Conservation (phyloP, 352 stramenopile genomes). For the Blastocystis sp. region DNA sequence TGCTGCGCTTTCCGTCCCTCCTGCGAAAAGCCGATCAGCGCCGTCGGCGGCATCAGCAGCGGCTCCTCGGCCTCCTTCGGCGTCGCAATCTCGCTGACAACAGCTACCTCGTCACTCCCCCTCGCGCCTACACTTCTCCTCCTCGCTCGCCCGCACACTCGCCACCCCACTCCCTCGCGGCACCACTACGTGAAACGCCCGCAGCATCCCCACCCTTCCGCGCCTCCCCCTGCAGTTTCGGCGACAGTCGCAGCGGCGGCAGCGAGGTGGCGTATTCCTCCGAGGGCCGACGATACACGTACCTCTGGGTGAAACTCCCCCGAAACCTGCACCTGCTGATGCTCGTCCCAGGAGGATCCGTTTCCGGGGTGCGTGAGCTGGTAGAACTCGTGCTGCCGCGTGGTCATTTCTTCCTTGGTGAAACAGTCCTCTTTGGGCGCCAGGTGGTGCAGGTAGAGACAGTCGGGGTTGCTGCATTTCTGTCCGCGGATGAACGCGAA, state of each 20-base stretch:
- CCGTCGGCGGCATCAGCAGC: background rate
- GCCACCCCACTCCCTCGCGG: too few species aligned
- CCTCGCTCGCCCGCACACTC: too few species aligned
- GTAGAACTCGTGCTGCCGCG: constrained; percentile 20
- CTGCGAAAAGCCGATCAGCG: background rate
- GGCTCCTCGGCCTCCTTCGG: background rate
- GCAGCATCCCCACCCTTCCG: too few species aligned
- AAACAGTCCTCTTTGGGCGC: constrained; percentile 81
- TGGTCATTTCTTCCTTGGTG: constrained; percentile 79
- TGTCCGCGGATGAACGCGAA: constrained; percentile 80
- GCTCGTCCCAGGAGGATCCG: constrained; percentile 38
- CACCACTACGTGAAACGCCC: too few species aligned
- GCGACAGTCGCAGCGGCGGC: background rate
- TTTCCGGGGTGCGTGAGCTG: constrained; percentile 3
- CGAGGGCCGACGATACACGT: background rate
- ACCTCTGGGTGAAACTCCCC: background rate
- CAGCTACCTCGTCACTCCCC: too few species aligned
- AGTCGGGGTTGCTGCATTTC: constrained; percentile 81
- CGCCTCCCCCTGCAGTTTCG: background rate
- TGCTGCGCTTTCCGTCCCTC: too few species aligned
- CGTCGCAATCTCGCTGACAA: background rate
- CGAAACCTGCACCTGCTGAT: background rate
- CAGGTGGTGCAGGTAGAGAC: constrained; percentile 81
- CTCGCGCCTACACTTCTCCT: too few species aligned
- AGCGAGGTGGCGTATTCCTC: constrained; percentile 37